These are phyloP conservation scores for Ceratocystis harringtonii DNA, from an alignment of 2,329 filamentous ascomycete species.

Conservation along the genomic window DNA sequence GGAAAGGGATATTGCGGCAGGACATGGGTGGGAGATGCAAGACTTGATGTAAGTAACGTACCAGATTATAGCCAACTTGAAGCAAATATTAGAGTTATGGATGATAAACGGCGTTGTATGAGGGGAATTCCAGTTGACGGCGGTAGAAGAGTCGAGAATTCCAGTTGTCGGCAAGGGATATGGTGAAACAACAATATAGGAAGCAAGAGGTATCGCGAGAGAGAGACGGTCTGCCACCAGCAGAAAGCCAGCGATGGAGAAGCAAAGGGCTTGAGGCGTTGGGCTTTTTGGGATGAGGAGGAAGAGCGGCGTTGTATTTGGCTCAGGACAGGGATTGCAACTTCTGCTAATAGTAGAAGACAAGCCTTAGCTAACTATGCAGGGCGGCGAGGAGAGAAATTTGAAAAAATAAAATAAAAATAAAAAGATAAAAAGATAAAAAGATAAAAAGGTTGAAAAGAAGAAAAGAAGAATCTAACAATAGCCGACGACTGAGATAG, in stretches of 20 bases:
- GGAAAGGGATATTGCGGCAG: neutral
- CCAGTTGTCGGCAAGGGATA: neutral
- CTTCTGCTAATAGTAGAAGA: conserved; percentile 3
- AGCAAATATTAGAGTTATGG: neutral
- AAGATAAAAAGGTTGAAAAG: neutral
- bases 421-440: neutral
- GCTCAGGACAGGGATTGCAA: neutral
- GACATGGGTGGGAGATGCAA: neutral
- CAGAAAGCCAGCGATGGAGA: neutral
- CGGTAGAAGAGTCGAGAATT: neutral
- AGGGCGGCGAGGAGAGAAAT: conserved; percentile 3
- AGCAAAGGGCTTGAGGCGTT: neutral
- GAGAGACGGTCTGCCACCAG: neutral
- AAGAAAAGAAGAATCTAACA: conserved; percentile 1
- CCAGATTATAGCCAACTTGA: neutral
- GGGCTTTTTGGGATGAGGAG: neutral
- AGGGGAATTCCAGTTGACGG: neutral
- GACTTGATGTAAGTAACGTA: neutral
- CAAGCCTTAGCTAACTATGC: neutral
- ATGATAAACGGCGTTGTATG: neutral
- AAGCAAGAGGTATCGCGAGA: neutral
- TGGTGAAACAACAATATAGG: neutral
- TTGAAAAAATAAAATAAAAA: neutral
- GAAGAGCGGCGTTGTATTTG: neutral
- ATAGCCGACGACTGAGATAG: neutral